phyloP scores from a whole-genome alignment of 805 yeast genomes.

The Saturnispora quitensis region DNA sequence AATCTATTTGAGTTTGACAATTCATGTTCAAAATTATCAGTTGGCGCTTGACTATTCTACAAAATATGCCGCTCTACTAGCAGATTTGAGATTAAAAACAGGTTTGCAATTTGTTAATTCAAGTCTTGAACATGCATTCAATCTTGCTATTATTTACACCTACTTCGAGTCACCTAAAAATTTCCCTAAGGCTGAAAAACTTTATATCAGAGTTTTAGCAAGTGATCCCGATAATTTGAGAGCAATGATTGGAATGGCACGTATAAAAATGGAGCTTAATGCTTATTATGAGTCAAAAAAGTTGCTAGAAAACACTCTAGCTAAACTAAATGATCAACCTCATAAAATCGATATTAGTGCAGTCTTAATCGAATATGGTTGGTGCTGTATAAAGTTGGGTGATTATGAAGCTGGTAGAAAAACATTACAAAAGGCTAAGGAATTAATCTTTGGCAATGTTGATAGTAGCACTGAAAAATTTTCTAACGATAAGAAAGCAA shows the following conservation, averaged over 20 bases:
- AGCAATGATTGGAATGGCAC: slow-evolving; percentile 76
- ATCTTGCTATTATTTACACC: slow-evolving; percentile 69
- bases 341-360: slow-evolving; percentile 2
- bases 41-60: slow-evolving; percentile 53
- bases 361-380: slow-evolving; percentile 45
- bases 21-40: slow-evolving; percentile 54
- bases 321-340: slow-evolving; percentile 42
- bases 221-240: slow-evolving; percentile 31
- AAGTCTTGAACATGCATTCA: slow-evolving; percentile 49
- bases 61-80: slow-evolving; percentile 47
- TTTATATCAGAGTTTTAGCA: slow-evolving; percentile 55
- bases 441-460: slow-evolving; percentile 38
- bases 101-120: slow-evolving; percentile 44
- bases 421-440: slow-evolving; percentile 37
- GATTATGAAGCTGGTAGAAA: slow-evolving; percentile 43
- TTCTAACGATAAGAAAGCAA: neutral
- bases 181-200: slow-evolving; percentile 58
- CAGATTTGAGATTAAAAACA: slow-evolving; percentile 36
- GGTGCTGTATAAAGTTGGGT: slow-evolving; percentile 61
- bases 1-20: slow-evolving; percentile 50
- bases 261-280: slow-evolving; percentile 61
- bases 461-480: slow-evolving; percentile 25
- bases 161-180: slow-evolving; percentile 88
- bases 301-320: slow-evolving; percentile 31
- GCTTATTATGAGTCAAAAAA: slow-evolving; percentile 45